phyloP scores from a whole-genome alignment of 148 eudicot genomes.

The Euryodendron excelsum region DNA sequence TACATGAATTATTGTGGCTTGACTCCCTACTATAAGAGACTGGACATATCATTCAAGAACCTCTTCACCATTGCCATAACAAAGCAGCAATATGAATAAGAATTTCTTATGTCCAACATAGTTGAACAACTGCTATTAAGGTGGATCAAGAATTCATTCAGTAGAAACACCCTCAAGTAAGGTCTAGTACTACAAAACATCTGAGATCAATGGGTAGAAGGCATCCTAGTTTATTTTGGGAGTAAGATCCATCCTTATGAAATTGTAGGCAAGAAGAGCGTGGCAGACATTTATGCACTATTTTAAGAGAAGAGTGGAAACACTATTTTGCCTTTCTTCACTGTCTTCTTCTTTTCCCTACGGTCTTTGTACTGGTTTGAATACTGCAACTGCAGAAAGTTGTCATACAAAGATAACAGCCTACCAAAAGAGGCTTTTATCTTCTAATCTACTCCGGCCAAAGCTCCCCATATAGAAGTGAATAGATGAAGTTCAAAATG shows the following conservation, averaged over 20 bases:
- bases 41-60: neutral
- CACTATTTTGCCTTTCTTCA: neutral
- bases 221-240: too few species aligned
- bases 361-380: neutral
- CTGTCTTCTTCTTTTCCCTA: neutral
- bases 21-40: neutral
- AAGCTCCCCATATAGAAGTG: neutral
- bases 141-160: neutral
- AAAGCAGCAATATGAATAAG: neutral
- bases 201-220: too few species aligned
- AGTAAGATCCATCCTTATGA: neutral
- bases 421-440: neutral
- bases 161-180: neutral
- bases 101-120: too few species aligned
- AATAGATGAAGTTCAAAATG: neutral
- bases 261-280: neutral
- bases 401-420: neutral
- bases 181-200: too few species aligned
- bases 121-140: neutral
- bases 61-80: neutral
- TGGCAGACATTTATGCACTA: neutral
- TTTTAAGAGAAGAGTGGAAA: neutral
- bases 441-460: too few species aligned
- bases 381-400: neutral
- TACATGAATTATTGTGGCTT: neutral